phyloP scores from a whole-genome alignment of 495 filamentous ascomycete genomes.

The Aspergillus mulundensis region DNA sequence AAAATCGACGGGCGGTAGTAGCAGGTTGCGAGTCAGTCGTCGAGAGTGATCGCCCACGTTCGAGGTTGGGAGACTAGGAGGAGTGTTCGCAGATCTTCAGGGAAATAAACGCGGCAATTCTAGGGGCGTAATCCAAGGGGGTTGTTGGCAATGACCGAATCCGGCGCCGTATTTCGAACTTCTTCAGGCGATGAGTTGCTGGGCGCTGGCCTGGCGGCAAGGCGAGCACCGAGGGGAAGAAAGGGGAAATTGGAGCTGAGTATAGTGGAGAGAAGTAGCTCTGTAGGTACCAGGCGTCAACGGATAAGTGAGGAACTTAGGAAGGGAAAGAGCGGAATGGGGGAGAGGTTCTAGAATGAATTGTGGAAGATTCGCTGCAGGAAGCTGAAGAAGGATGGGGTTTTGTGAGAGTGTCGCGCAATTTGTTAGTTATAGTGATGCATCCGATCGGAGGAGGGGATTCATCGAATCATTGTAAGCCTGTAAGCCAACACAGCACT shows the following conservation, averaged over 20 bases:
- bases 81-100: not conserved
- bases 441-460: slow-evolving; percentile 18
- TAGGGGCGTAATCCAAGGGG: not conserved
- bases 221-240: not conserved
- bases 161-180: not conserved
- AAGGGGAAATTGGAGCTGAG: slow-evolving; percentile 3
- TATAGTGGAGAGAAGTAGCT: slow-evolving; percentile 4
- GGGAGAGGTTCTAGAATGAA: slow-evolving; percentile 1
- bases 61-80: not conserved
- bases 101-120: not conserved
- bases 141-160: not conserved
- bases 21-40: not conserved
- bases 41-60: not conserved
- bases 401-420: slow-evolving; percentile 16
- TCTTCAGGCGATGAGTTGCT: not conserved
- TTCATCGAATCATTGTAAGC: not conserved
- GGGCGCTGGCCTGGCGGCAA: not conserved
- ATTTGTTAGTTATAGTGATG: slow-evolving; percentile 22
- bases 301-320: slow-evolving; percentile 1
- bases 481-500: slow-evolving; percentile 1
- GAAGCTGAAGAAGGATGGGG: not conserved
- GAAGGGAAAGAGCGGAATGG: not conserved
- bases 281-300: not conserved
- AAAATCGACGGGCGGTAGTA: not conserved
- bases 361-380: slow-evolving; percentile 1